phyloP scores from a whole-genome alignment of 1,284 basidiomycete genomes.

The Tilletia indica region DNA sequence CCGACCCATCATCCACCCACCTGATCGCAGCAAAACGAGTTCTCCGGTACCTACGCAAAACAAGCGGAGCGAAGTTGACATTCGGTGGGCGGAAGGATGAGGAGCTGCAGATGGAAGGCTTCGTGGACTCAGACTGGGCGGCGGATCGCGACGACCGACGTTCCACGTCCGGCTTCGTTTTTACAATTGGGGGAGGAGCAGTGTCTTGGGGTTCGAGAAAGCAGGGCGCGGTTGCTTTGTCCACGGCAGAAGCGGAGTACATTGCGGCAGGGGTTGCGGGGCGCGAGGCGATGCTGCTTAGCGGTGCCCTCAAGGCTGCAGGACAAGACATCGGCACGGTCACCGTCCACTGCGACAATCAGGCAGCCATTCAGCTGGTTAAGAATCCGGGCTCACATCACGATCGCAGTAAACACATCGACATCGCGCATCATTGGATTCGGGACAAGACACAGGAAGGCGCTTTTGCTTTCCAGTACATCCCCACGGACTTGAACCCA shows the following conservation, averaged over 20 bases:
- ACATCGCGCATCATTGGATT: too few relatives aligned
- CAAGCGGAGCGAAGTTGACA: conserved; percentile 49
- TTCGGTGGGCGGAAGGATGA: not conserved
- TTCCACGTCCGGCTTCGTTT: conserved; percentile 22
- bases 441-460: too few relatives aligned
- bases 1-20: conserved; percentile 52
- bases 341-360: not conserved
- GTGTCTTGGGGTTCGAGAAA: conserved; percentile 20
- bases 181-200: conserved; percentile 18
- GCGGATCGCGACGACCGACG: conserved; percentile 11
- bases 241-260: conserved; percentile 9
- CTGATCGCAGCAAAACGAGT: conserved; percentile 58
- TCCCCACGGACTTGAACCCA: not conserved
- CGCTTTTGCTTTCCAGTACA: not conserved
- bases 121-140: conserved; percentile 24
- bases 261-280: not conserved
- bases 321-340: not conserved
- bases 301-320: not conserved
- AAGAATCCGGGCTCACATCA: not conserved
- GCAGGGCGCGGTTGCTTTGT: not conserved
- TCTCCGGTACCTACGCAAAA: conserved; percentile 63
- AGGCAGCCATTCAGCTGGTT: not conserved
- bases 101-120: not conserved
- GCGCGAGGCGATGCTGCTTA: too few relatives aligned
- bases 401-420: too few relatives aligned